These are phyloP conservation scores for Corinectria fuckeliana DNA, from an alignment of 2,329 filamentous ascomycete species.

Conservation along the genomic window DNA sequence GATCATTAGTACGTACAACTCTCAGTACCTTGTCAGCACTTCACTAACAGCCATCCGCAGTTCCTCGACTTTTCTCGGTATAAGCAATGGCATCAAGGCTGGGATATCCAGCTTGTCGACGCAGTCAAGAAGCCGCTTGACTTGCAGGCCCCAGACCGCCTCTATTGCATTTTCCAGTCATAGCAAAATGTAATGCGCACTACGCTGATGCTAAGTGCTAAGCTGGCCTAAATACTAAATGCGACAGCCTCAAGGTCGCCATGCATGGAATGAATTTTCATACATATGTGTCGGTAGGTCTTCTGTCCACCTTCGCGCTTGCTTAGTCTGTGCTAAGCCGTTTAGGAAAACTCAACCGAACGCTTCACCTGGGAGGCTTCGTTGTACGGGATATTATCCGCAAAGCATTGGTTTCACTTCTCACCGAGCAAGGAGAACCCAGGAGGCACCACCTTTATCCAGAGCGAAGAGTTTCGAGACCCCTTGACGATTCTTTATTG, in stretches of 20 bases:
- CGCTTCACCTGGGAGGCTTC: slow-evolving; percentile 23
- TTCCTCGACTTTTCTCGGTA: slow-evolving; percentile 25
- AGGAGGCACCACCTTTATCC: slow-evolving; percentile 23
- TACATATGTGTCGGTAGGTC: slow-evolving; percentile 16
- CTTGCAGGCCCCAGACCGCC: slow-evolving; percentile 8
- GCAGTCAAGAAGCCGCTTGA: slow-evolving; percentile 1
- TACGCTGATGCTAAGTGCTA: no score
- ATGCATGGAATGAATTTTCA: slow-evolving; percentile 22
- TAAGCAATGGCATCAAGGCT: slow-evolving; percentile 25
- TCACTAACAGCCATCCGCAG: slow-evolving; percentile 11
- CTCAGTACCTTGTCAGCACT: rapidly evolving
- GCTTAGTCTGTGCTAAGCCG: not conserved
- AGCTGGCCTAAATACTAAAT: no score
- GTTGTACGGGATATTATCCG: slow-evolving; percentile 1
- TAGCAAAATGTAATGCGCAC: no score
- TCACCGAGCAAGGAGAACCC: slow-evolving; percentile 19
- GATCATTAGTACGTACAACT: slow-evolving; percentile 15
- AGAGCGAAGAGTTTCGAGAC: slow-evolving; percentile 19
- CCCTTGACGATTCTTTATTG: slow-evolving; percentile 11
- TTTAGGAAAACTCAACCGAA: slow-evolving; percentile 13
- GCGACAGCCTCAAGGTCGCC: slow-evolving; percentile 16
- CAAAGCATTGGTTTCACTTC: slow-evolving; percentile 22
- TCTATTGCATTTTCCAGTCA: no score
- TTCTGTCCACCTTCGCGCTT: no score
- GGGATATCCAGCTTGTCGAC: slow-evolving; percentile 12